A percentile compares a stretch with the other conserved stretches of the same genome.
These are phyloP conservation scores for Globisporangium perplexum DNA, from an alignment of 352 stramenopile species.

Conservation along the genomic window DNA sequence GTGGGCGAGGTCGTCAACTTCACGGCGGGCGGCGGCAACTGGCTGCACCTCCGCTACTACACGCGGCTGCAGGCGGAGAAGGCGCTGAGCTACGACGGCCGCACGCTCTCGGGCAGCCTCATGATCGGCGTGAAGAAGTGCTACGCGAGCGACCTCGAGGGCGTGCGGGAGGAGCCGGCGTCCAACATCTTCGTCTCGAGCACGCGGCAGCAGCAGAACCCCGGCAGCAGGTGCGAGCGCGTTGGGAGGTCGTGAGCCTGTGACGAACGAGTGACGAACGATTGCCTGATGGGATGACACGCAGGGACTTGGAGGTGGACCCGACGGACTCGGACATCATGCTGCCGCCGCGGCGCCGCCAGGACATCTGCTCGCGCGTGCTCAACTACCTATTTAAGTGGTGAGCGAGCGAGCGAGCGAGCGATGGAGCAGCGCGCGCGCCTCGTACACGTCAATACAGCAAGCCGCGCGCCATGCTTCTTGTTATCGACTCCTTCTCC, in stretches of 20 bases:
- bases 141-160: slow-evolving; percentile 58
- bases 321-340: slow-evolving; percentile 76
- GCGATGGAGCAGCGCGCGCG: no score
- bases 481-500: no score
- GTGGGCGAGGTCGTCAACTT: slow-evolving; percentile 73
- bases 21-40: slow-evolving; percentile 61
- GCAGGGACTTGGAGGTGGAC: slow-evolving; percentile 64
- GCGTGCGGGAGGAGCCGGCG: slow-evolving; percentile 41
- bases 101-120: slow-evolving; percentile 49
- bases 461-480: no score
- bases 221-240: slow-evolving; percentile 30
- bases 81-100: slow-evolving; percentile 64
- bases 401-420: slow-evolving; percentile 22
- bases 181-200: slow-evolving; percentile 48
- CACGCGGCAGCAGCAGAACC: slow-evolving; percentile 33
- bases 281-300: not conserved
- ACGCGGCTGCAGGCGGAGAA: slow-evolving; percentile 79
- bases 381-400: slow-evolving; percentile 85
- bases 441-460: slow-evolving; percentile 15
- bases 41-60: slow-evolving; percentile 75
- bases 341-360: slow-evolving; percentile 59
- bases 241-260: no score
- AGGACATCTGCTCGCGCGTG: slow-evolving; percentile 79
- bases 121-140: slow-evolving; percentile 86
- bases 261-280: not conserved